Evolutionary conservation across 2,329 filamentous ascomycete genomes (phyloP).

Genomic region (Didymosphaeria variabile): DNA sequence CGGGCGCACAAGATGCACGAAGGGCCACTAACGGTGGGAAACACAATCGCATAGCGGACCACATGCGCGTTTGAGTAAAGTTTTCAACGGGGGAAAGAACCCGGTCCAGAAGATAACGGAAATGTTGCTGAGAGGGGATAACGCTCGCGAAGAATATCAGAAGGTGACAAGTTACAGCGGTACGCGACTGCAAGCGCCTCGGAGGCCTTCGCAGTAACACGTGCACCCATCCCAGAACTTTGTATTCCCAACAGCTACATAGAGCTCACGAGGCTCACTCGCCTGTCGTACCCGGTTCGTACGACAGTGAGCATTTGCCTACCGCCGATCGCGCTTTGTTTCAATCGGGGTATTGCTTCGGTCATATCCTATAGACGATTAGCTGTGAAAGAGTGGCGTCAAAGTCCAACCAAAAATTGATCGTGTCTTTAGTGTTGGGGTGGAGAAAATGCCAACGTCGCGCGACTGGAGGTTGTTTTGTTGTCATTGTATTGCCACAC

Average conservation of each 20-base stretch:
- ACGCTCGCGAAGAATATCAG: background rate
- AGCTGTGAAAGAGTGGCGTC: background rate
- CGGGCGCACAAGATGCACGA: background rate
- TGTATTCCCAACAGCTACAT: background rate
- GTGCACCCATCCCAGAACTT: background rate
- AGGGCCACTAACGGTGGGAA: background rate
- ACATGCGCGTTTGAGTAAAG: background rate
- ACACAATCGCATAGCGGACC: background rate
- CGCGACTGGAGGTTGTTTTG: background rate
- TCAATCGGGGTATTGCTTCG: background rate
- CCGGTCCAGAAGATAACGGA: background rate
- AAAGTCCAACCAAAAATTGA: background rate
- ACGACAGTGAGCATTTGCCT: background rate
- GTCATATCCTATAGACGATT: background rate
- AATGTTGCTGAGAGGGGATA: background rate
- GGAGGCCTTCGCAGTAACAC: background rate
- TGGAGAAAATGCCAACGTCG: background rate
- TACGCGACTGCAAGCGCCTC: background rate
- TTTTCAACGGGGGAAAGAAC: background rate
- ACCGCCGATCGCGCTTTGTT: background rate
- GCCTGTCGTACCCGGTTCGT: slow-evolving; percentile 1
- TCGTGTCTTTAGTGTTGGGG: background rate
- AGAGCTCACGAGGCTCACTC: background rate
- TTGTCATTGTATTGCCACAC: slow-evolving; percentile 4
- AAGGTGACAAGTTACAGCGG: background rate